Conservation (phyloP, 2,329 filamentous ascomycete genomes). For the Zymoseptoria passerinii region DNA sequence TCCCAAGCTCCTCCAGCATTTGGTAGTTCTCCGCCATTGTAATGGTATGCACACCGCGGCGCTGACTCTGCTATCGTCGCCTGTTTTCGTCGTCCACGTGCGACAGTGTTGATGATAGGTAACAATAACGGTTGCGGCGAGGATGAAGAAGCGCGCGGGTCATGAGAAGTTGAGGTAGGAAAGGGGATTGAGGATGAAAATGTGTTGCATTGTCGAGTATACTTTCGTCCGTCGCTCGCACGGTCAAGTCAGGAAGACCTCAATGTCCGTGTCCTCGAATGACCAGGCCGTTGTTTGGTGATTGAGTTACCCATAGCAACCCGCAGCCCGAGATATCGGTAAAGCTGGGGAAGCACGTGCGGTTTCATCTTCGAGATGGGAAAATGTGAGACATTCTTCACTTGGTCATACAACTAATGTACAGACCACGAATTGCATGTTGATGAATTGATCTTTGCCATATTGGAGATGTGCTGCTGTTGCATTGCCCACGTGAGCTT, state of each 20-base stretch:
- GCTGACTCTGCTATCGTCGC: conserved; percentile 4
- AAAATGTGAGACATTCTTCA: not conserved
- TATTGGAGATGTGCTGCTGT: not conserved
- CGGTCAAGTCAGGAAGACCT: not conserved
- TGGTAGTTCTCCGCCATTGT: conserved; percentile 77
- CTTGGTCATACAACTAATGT: not conserved
- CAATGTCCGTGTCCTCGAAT: not conserved
- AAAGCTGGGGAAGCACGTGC: not conserved
- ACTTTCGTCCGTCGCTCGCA: not conserved
- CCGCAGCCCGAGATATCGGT: not conserved
- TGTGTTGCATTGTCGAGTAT: not conserved
- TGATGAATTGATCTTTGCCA: not conserved
- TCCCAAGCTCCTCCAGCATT: conserved; percentile 90
- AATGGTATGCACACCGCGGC: conserved; percentile 1
- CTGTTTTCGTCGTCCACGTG: conserved; percentile 5
- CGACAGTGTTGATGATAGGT: conserved; percentile 3
- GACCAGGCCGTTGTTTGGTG: not conserved
- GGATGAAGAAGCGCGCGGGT: not conserved
- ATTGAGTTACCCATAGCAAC: not conserved
- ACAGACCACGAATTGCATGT: not conserved
- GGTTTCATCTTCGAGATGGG: not conserved
- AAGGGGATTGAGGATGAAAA: not conserved
- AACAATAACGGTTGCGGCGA: conserved; percentile 9
- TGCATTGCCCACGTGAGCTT: not conserved
- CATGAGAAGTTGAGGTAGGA: conserved; percentile 3